Evolutionary conservation across 2,329 filamentous ascomycete species (phyloP).

Genomic region (Coniochaeta prunicola): DNA sequence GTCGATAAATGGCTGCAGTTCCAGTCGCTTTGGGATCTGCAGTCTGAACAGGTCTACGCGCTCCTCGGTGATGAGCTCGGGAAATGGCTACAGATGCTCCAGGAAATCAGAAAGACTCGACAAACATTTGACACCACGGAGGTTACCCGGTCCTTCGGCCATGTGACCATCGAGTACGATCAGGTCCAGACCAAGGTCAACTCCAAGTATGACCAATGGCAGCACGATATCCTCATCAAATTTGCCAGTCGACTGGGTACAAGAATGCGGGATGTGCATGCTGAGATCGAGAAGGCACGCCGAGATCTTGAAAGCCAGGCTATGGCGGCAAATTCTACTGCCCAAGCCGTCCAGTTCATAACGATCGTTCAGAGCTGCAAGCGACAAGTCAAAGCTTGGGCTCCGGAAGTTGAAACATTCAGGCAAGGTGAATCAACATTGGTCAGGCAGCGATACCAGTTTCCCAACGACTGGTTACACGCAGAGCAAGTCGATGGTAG

Average conservation of each 20-base stretch:
- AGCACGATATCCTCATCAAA: conserved; percentile 91
- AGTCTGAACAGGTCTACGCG: conserved; percentile 92
- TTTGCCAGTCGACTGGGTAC: conserved; percentile 84
- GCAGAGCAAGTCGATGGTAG: conserved; percentile 95
- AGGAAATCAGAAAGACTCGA: conserved; percentile 91
- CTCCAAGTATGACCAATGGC: conserved; percentile 99
- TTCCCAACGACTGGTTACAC: conserved; percentile 87
- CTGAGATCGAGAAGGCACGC: conserved; percentile 84
- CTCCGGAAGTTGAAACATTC: conserved; percentile 92
- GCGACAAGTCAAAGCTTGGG: conserved; percentile 88
- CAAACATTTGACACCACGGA: conserved; percentile 97
- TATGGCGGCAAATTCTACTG: conserved; percentile 88
- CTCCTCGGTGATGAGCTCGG: conserved; percentile 84
- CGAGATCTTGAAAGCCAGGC: conserved; percentile 87
- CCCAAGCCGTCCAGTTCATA: conserved; percentile 96
- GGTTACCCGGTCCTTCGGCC: conserved; percentile 85
- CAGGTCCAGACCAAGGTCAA: conserved; percentile 99
- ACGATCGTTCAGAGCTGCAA: conserved; percentile 96
- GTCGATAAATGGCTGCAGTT: conserved; percentile 99
- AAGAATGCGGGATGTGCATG: conserved; percentile 86
- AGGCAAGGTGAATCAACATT: conserved; percentile 91
- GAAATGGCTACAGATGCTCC: conserved; percentile 89
- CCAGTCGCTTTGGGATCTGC: conserved; percentile 95
- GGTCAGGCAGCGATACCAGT: conserved; percentile 85
- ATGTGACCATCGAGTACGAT: conserved; percentile 93